Percentiles rank a stretch among this genome's conserved stretches.
Evolutionary conservation across 352 stramenopile genomes (phyloP).

Genomic region (Achlya hypogyna): DNA sequence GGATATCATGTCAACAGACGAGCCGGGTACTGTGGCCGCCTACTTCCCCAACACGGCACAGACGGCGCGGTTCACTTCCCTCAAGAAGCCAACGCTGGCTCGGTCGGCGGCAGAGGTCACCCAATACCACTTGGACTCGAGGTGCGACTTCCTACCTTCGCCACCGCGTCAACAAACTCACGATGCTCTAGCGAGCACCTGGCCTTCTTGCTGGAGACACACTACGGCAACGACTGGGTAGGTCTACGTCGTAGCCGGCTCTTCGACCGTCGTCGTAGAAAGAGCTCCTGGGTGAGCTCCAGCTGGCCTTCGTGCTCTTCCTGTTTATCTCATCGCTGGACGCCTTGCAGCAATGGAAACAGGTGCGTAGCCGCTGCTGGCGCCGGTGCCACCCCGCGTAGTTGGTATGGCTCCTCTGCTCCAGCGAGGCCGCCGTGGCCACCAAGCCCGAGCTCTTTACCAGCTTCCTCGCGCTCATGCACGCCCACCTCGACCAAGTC

Average conservation of each 20-base stretch:
- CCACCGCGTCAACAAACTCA: background rate
- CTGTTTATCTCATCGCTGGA: conserved; percentile 88
- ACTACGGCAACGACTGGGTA: conserved; percentile 3
- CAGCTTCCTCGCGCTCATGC: conserved; percentile 47
- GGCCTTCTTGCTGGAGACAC: background rate
- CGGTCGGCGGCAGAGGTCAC: conserved; percentile 43
- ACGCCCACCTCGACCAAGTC: conserved; percentile 51
- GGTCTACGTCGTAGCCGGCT: no score
- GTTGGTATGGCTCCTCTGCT: conserved; percentile 54
- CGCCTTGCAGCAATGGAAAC: conserved; percentile 91
- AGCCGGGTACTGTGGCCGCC: conserved; percentile 31
- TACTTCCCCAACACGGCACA: conserved; percentile 68
- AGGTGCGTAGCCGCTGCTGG: conserved; percentile 28
- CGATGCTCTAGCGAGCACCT: conserved; percentile 8
- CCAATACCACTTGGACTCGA: conserved; percentile 70
- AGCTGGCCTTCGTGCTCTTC: conserved; percentile 91
- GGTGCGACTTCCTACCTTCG: conserved; percentile 27
- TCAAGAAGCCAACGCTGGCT: conserved; percentile 32
- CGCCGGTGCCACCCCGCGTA: conserved; percentile 12
- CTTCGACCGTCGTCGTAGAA: conserved; percentile 39
- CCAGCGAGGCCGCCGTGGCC: conserved; percentile 41
- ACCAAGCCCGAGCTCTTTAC: conserved; percentile 37
- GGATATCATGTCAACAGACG: conserved; percentile 30
- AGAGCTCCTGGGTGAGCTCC: conserved; percentile 86
- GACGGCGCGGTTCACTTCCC: conserved; percentile 55